Percentiles rank a stretch among this genome's conserved stretches.
These are phyloP conservation scores for Irpex rosettiformis DNA, from an alignment of 1,284 basidiomycete species.

Conservation along the genomic window DNA sequence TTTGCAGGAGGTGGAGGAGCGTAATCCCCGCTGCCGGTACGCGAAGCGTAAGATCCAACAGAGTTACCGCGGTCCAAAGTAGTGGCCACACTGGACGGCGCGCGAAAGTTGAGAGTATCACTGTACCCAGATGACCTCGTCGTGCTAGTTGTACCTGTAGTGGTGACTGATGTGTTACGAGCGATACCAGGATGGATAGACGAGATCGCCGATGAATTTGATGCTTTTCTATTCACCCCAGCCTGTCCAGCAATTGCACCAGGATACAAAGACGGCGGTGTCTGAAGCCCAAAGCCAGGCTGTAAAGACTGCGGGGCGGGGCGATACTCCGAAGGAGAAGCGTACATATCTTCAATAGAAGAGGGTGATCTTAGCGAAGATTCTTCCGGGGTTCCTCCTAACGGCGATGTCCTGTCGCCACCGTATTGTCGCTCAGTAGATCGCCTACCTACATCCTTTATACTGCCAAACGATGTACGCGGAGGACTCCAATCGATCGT, in stretches of 20 bases:
- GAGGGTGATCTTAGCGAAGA: slow-evolving; percentile 24
- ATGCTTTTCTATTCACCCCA: slow-evolving; percentile 10
- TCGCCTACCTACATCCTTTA: slow-evolving; percentile 4
- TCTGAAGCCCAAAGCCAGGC: not conserved
- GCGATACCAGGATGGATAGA: slow-evolving; percentile 6
- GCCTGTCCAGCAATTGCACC: slow-evolving; percentile 4
- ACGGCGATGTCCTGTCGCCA: not conserved
- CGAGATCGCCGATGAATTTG: slow-evolving; percentile 8
- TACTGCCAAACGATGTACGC: not conserved
- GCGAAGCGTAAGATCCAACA: slow-evolving; percentile 23
- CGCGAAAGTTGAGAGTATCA: slow-evolving; percentile 15
- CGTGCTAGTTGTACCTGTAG: slow-evolving; percentile 19
- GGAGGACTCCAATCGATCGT: slow-evolving; percentile 18
- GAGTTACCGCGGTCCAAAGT: slow-evolving; percentile 29
- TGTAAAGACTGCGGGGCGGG: slow-evolving; percentile 9
- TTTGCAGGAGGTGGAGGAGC: slow-evolving; percentile 14
- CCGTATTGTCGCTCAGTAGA: slow-evolving; percentile 16
- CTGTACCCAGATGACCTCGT: slow-evolving; percentile 21
- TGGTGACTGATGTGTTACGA: slow-evolving; percentile 14
- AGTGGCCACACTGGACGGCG: slow-evolving; percentile 23
- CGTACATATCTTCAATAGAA: slow-evolving; percentile 21
- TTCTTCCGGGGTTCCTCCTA: slow-evolving; percentile 20
- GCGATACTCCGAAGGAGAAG: slow-evolving; percentile 16
- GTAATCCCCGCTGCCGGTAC: slow-evolving; percentile 19
- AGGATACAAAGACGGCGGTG: slow-evolving; percentile 9